Conservation (phyloP, 768 basidiomycete genomes). For the Mycena kentingensis region DNA sequence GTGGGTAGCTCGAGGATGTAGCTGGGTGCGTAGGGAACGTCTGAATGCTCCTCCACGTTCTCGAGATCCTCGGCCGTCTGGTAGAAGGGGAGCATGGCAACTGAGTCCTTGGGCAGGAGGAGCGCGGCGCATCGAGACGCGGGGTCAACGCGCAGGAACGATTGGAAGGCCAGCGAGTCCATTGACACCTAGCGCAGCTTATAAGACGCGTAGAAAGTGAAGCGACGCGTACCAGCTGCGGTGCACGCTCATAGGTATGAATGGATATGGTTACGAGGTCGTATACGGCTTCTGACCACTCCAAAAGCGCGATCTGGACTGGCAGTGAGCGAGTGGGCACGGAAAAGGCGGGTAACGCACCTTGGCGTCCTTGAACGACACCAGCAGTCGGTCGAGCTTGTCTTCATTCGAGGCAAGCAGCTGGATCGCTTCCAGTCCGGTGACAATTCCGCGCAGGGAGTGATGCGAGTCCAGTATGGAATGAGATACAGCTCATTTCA, state of each 20-base stretch:
- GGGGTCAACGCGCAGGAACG: constrained; percentile 81
- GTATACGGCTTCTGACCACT: constrained; percentile 82
- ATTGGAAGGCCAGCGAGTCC: constrained; percentile 62
- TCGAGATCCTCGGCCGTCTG: constrained; percentile 82
- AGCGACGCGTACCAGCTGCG: constrained; percentile 68
- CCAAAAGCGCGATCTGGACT: constrained; percentile 82
- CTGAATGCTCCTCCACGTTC: constrained; percentile 74
- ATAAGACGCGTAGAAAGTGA: constrained; percentile 5
- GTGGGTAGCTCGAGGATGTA: constrained; percentile 82
- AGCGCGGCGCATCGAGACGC: constrained; percentile 85
- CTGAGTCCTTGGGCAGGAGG: constrained; percentile 81
- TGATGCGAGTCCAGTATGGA: constrained; percentile 75
- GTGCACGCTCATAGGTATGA: constrained; percentile 94
- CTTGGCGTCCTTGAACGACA: constrained; percentile 96
- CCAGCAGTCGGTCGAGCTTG: constrained; percentile 81
- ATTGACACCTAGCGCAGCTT: constrained; percentile 65
- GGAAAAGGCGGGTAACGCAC: constrained; percentile 41
- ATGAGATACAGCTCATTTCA: constrained; percentile 44
- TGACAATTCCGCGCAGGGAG: constrained; percentile 82
- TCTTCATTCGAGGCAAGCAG: constrained; percentile 80
- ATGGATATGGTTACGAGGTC: constrained; percentile 94
- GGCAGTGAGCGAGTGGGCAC: constrained; percentile 1
- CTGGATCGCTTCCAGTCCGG: constrained; percentile 79
- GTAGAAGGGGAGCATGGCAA: constrained; percentile 91
- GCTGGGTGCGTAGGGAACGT: constrained; percentile 92